phyloP scores from a whole-genome alignment of 1,284 basidiomycete species.

The Cutaneotrichosporon cavernicola region DNA sequence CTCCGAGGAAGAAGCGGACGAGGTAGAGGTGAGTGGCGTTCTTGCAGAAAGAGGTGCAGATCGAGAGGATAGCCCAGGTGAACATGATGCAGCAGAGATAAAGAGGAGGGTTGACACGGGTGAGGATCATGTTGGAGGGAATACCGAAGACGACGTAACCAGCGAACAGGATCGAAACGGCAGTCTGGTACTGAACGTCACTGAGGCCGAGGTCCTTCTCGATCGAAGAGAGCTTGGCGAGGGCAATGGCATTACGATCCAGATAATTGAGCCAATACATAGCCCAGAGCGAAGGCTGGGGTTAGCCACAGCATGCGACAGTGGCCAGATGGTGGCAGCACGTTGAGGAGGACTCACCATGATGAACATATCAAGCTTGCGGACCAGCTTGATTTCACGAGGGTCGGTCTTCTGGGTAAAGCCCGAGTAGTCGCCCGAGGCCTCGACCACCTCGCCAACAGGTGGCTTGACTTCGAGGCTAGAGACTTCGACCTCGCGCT shows the following conservation, averaged over 20 bases:
- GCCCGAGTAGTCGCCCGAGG: constrained; percentile 33
- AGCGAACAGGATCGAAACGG: constrained; percentile 49
- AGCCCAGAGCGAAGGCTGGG: constrained; percentile 22
- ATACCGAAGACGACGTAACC: constrained; percentile 47
- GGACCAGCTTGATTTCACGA: constrained; percentile 31
- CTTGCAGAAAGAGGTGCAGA: constrained; percentile 28
- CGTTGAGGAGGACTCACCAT: constrained; percentile 22
- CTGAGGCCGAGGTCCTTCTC: constrained; percentile 37
- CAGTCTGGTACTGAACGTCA: constrained; percentile 38
- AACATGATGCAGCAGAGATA: constrained; percentile 42
- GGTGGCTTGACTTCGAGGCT: background rate
- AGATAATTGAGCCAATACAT: constrained; percentile 35
- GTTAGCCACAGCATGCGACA: background rate
- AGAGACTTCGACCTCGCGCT: background rate
- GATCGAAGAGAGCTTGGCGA: constrained; percentile 28
- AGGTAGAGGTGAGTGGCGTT: constrained; percentile 39
- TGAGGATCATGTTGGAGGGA: constrained; percentile 44
- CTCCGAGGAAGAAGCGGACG: constrained; percentile 47
- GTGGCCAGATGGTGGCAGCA: background rate
- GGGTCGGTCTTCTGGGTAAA: constrained; percentile 35
- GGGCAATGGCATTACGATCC: constrained; percentile 30
- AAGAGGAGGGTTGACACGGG: constrained; percentile 36
- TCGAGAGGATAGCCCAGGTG: constrained; percentile 30
- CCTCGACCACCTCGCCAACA: background rate
- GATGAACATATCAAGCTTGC: constrained; percentile 33